Conservation (phyloP, 176 grass and related monocot species). For the Carex pumila region DNA sequence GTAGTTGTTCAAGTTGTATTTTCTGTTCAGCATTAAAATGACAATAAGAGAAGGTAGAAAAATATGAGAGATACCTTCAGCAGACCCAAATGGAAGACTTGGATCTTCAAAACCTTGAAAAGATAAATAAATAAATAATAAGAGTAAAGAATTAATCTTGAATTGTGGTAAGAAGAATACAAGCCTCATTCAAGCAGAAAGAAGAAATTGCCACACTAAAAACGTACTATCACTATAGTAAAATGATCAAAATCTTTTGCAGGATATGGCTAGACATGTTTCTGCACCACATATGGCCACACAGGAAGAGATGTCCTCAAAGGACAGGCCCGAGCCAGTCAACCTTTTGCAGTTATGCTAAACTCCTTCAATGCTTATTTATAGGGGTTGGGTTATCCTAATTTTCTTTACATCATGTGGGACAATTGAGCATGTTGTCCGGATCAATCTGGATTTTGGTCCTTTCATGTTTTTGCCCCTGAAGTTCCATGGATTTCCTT, state of each 20-base stretch:
- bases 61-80: slow-evolving; percentile 55
- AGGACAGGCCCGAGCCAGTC: background rate
- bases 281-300: background rate
- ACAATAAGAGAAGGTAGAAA: background rate
- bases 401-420: background rate
- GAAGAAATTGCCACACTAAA: background rate
- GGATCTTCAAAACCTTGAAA: slow-evolving; percentile 81
- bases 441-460: background rate
- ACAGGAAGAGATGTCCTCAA: background rate
- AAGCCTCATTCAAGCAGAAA: background rate
- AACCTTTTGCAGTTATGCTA: background rate
- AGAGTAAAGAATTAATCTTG: background rate
- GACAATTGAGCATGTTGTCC: background rate
- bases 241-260: background rate
- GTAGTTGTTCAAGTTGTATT: background rate
- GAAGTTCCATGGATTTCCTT: background rate
- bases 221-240: background rate
- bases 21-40: background rate
- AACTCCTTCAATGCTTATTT: background rate
- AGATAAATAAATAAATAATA: slow-evolving; percentile 10
- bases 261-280: background rate
- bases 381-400: background rate
- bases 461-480: background rate
- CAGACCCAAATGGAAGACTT: slow-evolving; percentile 71
- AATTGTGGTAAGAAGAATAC: background rate